Evolutionary conservation across 2,329 filamentous ascomycete genomes (phyloP).

Genomic region (Parastagonospora nodorum): DNA sequence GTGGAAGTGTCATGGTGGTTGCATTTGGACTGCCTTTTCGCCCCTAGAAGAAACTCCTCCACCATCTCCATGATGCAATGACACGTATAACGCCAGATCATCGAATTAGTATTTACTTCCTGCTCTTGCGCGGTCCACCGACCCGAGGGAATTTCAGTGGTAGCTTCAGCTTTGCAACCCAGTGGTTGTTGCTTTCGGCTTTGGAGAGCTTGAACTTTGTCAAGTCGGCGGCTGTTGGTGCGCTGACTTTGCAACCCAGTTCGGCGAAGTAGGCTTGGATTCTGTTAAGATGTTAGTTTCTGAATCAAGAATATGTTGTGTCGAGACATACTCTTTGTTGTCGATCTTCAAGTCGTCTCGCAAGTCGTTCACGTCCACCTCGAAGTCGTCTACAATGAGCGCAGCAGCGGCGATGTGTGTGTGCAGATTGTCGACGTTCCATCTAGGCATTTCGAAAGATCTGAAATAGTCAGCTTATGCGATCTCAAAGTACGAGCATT

Average conservation of each 20-base stretch:
- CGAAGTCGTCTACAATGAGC: slow-evolving; percentile 73
- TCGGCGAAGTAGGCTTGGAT: slow-evolving; percentile 75
- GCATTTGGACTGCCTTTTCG: neutral
- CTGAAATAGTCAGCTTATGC: slow-evolving; percentile 23
- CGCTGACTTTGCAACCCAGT: slow-evolving; percentile 69
- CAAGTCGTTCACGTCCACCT: slow-evolving; percentile 71
- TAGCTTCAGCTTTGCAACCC: slow-evolving; percentile 72
- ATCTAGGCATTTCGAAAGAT: slow-evolving; percentile 66
- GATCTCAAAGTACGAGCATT: neutral
- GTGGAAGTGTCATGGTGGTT: neutral
- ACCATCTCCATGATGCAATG: neutral
- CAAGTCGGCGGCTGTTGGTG: slow-evolving; percentile 54
- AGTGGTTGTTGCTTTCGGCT: slow-evolving; percentile 64
- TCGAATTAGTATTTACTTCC: slow-evolving; percentile 20
- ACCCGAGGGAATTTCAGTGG: slow-evolving; percentile 82
- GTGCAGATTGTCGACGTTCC: slow-evolving; percentile 71
- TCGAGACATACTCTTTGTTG: slow-evolving; percentile 60
- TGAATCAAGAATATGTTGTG: neutral
- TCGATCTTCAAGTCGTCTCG: slow-evolving; percentile 74
- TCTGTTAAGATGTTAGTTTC: slow-evolving; percentile 29
- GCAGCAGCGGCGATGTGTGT: slow-evolving; percentile 75
- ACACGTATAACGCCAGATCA: neutral
- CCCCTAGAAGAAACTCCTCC: neutral
- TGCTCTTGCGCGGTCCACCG: slow-evolving; percentile 24
- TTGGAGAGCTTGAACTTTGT: slow-evolving; percentile 63